Conservation (phyloP, 495 filamentous ascomycete species). For the Penicillium atrosanguineum region DNA sequence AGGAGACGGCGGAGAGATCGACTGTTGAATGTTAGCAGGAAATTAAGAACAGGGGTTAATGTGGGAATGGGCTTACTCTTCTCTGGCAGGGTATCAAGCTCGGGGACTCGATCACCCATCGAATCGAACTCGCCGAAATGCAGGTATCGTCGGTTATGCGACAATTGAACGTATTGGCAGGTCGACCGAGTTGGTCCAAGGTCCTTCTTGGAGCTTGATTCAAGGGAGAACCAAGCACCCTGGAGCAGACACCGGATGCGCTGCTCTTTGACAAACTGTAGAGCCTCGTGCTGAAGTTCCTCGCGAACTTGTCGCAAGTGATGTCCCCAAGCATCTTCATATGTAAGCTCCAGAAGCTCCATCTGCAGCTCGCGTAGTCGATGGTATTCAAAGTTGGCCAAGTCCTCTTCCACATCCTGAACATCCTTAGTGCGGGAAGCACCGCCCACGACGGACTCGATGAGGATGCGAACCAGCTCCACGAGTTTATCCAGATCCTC, state of each 20-base stretch:
- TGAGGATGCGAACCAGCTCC: constrained; percentile 84
- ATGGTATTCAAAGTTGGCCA: constrained; percentile 76
- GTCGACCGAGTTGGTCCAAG: constrained; percentile 32
- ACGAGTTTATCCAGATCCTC: constrained; percentile 92
- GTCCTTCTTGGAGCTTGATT: constrained; percentile 36
- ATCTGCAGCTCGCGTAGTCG: constrained; percentile 87
- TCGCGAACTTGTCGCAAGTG: constrained; percentile 90
- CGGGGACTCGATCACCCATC: constrained; percentile 61
- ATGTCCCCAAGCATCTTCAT: constrained; percentile 91
- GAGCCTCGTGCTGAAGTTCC: constrained; percentile 84
- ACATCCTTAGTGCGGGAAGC: constrained; percentile 82
- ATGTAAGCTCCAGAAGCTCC: constrained; percentile 85
- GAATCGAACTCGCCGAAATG: constrained; percentile 87
- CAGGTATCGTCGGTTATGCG: constrained; percentile 85
- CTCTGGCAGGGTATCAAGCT: constrained; percentile 69
- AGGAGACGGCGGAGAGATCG: constrained; percentile 84
- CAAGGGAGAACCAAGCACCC: constrained; percentile 85
- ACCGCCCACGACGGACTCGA: constrained; percentile 87
- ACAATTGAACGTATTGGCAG: constrained; percentile 81
- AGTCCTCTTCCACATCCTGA: constrained; percentile 82
- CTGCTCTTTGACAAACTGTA: constrained; percentile 96
- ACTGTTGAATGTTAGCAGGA: constrained; percentile 44
- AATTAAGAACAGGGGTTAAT: constrained; percentile 1
- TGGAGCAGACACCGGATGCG: constrained; percentile 87
- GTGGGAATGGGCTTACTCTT: constrained; percentile 55